Conservation (phyloP, 805 yeast species). For the Ogataea philodendri region DNA sequence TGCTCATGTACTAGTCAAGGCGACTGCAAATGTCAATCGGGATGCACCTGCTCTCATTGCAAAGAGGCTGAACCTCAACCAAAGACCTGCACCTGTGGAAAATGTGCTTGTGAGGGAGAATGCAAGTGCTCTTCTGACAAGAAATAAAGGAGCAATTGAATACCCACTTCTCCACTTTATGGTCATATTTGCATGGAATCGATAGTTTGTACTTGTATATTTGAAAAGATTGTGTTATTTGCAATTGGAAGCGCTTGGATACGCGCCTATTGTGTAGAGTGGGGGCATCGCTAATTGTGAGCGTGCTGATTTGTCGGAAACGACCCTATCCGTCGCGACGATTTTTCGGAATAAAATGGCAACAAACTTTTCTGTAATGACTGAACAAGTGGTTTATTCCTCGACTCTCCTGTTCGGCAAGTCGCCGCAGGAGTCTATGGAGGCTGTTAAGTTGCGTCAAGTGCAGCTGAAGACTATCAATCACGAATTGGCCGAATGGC, state of each 20-base stretch:
- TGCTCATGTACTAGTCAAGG: slow-evolving; percentile 8
- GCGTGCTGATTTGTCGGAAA: slow-evolving; percentile 1
- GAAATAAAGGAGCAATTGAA: slow-evolving; percentile 2
- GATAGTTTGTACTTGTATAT: no score
- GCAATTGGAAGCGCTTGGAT: no score
- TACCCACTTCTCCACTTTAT: no score
- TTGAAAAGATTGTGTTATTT: no score
- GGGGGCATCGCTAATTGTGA: no score
- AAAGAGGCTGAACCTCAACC: not conserved
- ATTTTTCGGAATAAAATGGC: slow-evolving; percentile 12
- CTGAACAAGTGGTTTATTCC: slow-evolving; percentile 29
- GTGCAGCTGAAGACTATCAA: slow-evolving; percentile 54
- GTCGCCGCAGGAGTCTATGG: slow-evolving; percentile 59
- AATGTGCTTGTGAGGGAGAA: slow-evolving; percentile 14
- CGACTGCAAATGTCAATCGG: slow-evolving; percentile 11
- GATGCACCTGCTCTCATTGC: slow-evolving; percentile 8
- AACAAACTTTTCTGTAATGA: slow-evolving; percentile 15
- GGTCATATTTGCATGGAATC: no score
- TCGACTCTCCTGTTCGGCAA: slow-evolving; percentile 37
- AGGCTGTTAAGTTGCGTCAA: slow-evolving; percentile 55
- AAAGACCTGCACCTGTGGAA: slow-evolving; percentile 7
- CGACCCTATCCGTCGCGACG: slow-evolving; percentile 7
- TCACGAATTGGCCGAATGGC: slow-evolving; percentile 59
- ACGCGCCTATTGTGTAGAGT: no score
- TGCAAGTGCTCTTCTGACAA: slow-evolving; percentile 13